Base-by-base conservation (phyloP, 495 filamentous ascomycete species). In the Letharia columbiana region DNA sequence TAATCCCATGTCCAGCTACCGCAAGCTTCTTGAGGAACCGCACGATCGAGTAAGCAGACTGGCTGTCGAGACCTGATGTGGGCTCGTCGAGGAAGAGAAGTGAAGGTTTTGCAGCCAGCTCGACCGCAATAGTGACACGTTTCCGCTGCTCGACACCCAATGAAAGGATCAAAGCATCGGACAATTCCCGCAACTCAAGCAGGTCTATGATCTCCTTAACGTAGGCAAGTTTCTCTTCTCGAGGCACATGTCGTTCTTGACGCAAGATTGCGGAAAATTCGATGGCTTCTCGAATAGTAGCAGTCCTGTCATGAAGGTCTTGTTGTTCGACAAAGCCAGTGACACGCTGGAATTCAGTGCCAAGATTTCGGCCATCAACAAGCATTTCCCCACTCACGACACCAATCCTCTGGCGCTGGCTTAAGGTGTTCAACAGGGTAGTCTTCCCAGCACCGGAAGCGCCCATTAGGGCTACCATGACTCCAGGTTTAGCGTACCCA, bases 321-420 rank as follows among this genome's bases (percentile, higher is more conserved):
- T 89, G 89, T 74, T 96, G 91, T 73, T 95, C 86, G 69, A 89
- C 91, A 76, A 90, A 96, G 40, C 91, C 91, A 45, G 90, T 93
- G 28, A 83, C 82, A 31, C 91, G 83, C 71, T 92, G 89, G 75
- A 96, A 96, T 35, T 88, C 86, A 12, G 77, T 72, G 0, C 82
- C 86, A 0, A 91, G 81, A 0, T 82, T 76, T 40, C 83, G 82
- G 23, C 91, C 91, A 69, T 95, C 89, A 6, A 96, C 88, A 17
- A 91, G 80, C 83, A 93, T 90, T 33, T 87, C 82, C 17, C 91
- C 91, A 9, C 75, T 75, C 18, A 93, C 79, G 4, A 90, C 83
- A 37, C 91, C 91, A 68, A 82, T 83, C 23, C 80, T 86, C 72
- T 91, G 85, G 15, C 91, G 85, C 68, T 95, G 90, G 6, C 90